Base-by-base conservation (phyloP, 1,139 yeast species). In the Saccharomyces hybrid region DNA sequence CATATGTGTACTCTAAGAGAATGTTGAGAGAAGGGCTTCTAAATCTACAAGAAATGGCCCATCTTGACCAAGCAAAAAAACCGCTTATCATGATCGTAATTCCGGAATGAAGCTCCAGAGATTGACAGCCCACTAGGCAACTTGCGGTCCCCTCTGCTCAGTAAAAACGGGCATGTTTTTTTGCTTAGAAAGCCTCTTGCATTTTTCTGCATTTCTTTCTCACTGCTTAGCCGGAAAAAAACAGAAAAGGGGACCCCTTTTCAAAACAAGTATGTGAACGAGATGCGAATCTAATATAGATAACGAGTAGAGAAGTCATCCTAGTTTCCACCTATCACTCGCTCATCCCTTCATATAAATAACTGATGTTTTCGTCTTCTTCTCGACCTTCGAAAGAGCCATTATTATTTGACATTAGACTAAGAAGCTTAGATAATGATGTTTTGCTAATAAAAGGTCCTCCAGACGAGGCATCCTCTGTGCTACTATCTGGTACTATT, bases 391-490 rank as follows among this genome's bases (percentile, higher is more conserved):
- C 58, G 12, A 62, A 58, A 50, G 62, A 61, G 24, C 66, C 69
- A 2, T 51, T 66, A 7, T 55, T 68, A 11, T 67, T 67, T 55
- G 70, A 67, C 51, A 63, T 65, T 2, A 61, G 70, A 49, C 60
- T 73, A 59, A 78, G 80, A 53, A 82, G 88, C 49, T 73, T 79
- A 12, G 95, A 88, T 50, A 86, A 84, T 60, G 96, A 90, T 66
- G 95, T 90, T 6, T 73, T 93, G 19, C 81, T 93, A 3, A 71
- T 93, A 42, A 85, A 91, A 63, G 99, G 99, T 1, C 65, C 82
- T 2, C 81, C 86, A 2, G 78, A 79, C 49, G 93, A 85, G 55
- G 96, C 98, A 0, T 79, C 89, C 0, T 85, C 96, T 1, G 88
- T 83, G 1, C 72, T 86, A 12, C 70, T 93, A 41, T 74, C 85